phyloP scores from a whole-genome alignment of 768 basidiomycete species.

The Strobilomyces dryophilus region DNA sequence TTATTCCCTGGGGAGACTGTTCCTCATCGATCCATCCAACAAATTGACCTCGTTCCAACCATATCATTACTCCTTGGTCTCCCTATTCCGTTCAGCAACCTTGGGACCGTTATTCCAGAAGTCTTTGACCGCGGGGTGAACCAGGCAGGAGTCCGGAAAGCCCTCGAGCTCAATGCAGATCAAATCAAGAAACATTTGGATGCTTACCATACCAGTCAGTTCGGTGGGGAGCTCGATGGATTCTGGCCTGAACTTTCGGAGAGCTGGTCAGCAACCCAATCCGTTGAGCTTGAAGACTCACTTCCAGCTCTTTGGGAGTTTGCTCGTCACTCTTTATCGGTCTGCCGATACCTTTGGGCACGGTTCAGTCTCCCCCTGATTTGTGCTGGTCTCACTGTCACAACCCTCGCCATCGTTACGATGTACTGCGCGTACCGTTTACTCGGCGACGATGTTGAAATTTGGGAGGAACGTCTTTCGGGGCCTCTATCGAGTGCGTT shows the following conservation, averaged over 20 bases:
- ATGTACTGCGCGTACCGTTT: constrained; percentile 52
- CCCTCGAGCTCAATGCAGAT: constrained; percentile 63
- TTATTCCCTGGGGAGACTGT: constrained; percentile 56
- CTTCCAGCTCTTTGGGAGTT: constrained; percentile 20
- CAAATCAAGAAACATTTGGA: constrained; percentile 78
- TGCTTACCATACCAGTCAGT: constrained; percentile 65
- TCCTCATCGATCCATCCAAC: constrained; percentile 68
- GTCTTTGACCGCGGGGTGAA: constrained; percentile 57
- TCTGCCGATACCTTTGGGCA: constrained; percentile 89
- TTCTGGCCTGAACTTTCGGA: constrained; percentile 52
- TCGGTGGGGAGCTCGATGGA: constrained; percentile 69
- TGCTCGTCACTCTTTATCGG: constrained; percentile 38
- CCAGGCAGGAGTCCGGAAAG: constrained; percentile 44
- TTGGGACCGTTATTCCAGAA: constrained; percentile 90
- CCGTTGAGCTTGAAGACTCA: constrained; percentile 18
- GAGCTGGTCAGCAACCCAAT: constrained; percentile 39
- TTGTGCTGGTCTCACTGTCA: constrained; percentile 60
- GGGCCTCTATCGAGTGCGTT: constrained; percentile 30
- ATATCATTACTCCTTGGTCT: constrained; percentile 86
- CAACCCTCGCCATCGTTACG: constrained; percentile 53
- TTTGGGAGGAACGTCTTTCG: constrained; percentile 43
- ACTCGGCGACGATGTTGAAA: constrained; percentile 35
- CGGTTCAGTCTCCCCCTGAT: constrained; percentile 85
- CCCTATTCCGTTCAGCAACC: constrained; percentile 93
- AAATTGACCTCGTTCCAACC: constrained; percentile 91